Conservation (phyloP, 164 flowering plant species). For the Annona squamosa region DNA sequence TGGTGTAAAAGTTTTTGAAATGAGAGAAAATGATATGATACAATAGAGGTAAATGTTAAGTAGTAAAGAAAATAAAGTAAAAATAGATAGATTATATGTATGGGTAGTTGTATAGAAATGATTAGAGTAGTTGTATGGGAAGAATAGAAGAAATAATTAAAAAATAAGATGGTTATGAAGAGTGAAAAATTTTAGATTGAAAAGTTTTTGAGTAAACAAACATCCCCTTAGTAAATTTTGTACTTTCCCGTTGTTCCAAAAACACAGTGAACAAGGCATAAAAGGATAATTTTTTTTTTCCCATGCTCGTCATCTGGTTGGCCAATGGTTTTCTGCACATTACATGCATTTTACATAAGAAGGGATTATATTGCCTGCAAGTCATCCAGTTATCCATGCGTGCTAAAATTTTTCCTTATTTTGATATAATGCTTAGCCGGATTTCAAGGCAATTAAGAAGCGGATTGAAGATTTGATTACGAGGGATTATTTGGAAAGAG, state of each 20-base stretch:
- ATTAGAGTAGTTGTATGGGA: too few relatives aligned
- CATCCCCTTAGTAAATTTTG: neutral
- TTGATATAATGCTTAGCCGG: constrained; percentile 47
- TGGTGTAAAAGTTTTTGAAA: too few relatives aligned
- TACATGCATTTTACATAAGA: neutral
- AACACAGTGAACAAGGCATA: neutral
- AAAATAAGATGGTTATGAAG: too few relatives aligned
- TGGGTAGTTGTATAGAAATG: too few relatives aligned
- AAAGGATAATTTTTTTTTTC: neutral
- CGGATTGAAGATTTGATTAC: constrained; percentile 77
- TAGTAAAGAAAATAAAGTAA: too few relatives aligned
- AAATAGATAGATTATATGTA: too few relatives aligned
- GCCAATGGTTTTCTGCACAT: neutral
- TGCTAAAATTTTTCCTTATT: neutral
- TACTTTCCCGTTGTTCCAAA: neutral
- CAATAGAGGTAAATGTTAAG: too few relatives aligned
- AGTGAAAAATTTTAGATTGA: too few relatives aligned
- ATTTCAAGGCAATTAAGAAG: constrained; percentile 77
- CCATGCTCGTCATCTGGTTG: neutral
- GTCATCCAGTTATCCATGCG: neutral
- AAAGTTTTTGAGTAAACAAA: too few relatives aligned
- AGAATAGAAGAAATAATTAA: too few relatives aligned
- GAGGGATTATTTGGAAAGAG: constrained; percentile 86
- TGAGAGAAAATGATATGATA: too few relatives aligned
- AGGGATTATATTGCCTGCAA: too few relatives aligned